Percentiles rank a stretch among this genome's conserved stretches.
Conservation (phyloP, 768 basidiomycete genomes). For the Hypholoma fasciculare region DNA sequence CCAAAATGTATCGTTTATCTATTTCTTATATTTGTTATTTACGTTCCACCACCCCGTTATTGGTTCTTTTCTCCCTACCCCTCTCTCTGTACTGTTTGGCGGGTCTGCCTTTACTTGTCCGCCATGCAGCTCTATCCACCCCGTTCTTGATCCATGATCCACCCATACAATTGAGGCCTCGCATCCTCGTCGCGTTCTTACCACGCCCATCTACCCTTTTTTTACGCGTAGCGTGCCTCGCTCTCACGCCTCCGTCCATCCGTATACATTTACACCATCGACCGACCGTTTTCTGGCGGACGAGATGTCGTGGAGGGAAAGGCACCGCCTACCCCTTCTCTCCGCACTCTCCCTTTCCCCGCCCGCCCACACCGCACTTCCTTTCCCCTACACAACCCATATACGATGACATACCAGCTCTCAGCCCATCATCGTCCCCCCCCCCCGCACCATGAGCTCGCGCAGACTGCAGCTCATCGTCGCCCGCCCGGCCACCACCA, state of each 20-base stretch:
- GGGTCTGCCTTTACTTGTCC: neutral
- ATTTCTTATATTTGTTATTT: constrained; percentile 21
- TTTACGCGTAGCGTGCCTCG: neutral
- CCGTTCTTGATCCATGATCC: constrained; percentile 14
- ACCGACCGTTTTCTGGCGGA: neutral
- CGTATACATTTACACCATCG: neutral
- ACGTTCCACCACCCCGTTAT: constrained; percentile 9
- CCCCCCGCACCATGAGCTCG: neutral
- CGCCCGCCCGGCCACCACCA: too few relatives aligned
- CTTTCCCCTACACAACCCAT: neutral
- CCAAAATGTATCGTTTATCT: constrained; percentile 28
- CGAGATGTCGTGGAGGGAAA: neutral
- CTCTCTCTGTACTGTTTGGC: constrained; percentile 1
- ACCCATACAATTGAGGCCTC: too few relatives aligned
- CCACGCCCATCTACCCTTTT: neutral
- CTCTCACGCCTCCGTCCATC: neutral
- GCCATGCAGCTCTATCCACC: neutral
- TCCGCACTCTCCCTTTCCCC: neutral
- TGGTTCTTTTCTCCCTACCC: constrained; percentile 8
- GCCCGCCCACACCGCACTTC: neutral
- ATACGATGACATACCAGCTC: neutral
- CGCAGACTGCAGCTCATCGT: neutral
- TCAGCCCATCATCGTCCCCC: neutral
- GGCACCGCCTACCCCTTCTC: neutral
- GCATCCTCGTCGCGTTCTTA: neutral